Evolutionary conservation across 352 stramenopile genomes (phyloP), one percentile per base, ranked within the genome.

Genomic region (Aphanomyces cochlioides): DNA sequence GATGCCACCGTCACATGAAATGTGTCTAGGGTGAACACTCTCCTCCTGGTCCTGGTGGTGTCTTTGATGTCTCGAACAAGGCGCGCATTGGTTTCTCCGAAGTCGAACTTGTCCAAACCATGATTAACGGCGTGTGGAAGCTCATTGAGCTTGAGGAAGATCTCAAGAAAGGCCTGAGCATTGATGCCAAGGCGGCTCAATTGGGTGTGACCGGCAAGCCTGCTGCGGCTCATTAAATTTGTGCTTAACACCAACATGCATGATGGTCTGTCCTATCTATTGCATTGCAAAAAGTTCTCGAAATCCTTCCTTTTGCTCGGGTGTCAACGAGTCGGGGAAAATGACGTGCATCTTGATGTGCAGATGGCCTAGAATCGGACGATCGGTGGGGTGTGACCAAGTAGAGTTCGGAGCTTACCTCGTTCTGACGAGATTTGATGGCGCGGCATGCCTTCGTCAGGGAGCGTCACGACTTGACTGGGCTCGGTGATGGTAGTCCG

Each of bases 261-360:
- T 60, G 54, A 41, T 60, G 37, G 28, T 63, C 34, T 28, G 28
- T 28, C 0, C 10, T 13, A 36, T 41, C 71, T 74, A 82, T 57
- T 79, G 72, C 60, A 79, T 79, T 19, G 74, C 74, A 70, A 88
- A 88, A 61, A 88, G 72, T 6, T 80, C 56, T 47, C 78, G 74
- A 57, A 88, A 88, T 39, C 84, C 82, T 60, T 78, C 57, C 45
- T 88, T 86, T 37, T 99, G 94, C 50, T 89, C 77, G 5, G 89
- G 75, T 5, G 84, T 90, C 54, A 99, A 84, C 21, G 78, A 72
- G 56, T 96, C 87, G 7, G 96, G 96, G 77, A 99, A 98, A 69
- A 91, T 75, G 4, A 99, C 93, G 67, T 98, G 89, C 79, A 98
- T 98, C 40, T 96, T 98, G 67, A 98, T 92, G 77, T 96, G 96